phyloP scores from a whole-genome alignment of 805 yeast species.

The Suhomyces sp. region DNA sequence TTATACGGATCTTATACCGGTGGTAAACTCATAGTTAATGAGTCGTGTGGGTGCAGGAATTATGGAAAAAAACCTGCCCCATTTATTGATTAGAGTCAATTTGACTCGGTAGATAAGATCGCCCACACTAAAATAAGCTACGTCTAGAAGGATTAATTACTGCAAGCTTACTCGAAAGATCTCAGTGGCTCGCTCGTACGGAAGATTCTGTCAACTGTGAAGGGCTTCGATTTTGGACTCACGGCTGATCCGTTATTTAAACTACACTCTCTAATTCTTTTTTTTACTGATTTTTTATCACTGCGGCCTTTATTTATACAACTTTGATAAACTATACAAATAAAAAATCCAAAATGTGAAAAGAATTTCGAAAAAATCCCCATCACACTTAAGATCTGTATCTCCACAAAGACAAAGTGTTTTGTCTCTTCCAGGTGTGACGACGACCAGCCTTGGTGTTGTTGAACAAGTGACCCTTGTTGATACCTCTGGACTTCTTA shows the following conservation, averaged over 20 bases:
- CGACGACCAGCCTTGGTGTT: constrained; percentile 98
- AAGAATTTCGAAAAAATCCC: not conserved
- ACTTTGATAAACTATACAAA: not conserved
- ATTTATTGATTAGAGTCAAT: constrained; percentile 1
- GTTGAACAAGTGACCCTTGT: constrained; percentile 99
- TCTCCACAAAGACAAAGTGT: constrained; percentile 99
- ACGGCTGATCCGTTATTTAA: not conserved
- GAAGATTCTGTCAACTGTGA: not conserved
- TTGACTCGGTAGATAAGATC: constrained; percentile 5
- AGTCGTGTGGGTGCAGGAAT: constrained; percentile 1
- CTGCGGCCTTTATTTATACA: not conserved
- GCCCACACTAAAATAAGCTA: not conserved
- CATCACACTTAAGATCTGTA: constrained; percentile 73
- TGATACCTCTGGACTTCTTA: constrained; percentile 99
- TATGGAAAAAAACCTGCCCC: not conserved
- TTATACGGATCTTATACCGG: not conserved
- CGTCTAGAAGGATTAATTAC: not conserved
- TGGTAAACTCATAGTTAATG: not conserved
- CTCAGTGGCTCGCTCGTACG: not conserved
- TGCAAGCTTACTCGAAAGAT: not conserved
- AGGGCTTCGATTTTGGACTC: not conserved
- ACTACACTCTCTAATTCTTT: not conserved
- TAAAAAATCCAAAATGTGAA: not conserved
- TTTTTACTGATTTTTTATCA: not conserved
- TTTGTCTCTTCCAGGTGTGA: constrained; percentile 99